Percentiles rank a stretch among this genome's conserved stretches.
phyloP scores from a whole-genome alignment of 2,329 filamentous ascomycete species.

The Calonectria pauciramosa region DNA sequence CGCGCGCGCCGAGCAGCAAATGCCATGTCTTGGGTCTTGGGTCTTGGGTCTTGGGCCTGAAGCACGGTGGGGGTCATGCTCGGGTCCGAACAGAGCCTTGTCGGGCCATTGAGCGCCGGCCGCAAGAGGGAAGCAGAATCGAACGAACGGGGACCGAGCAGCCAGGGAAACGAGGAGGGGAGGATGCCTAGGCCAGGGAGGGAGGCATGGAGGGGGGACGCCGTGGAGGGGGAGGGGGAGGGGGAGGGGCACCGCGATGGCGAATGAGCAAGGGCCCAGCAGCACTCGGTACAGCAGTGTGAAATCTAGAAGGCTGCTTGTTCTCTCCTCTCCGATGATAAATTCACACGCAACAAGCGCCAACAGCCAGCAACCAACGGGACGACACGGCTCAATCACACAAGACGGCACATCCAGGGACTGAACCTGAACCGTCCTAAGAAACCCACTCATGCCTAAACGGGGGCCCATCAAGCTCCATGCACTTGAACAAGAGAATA shows the following conservation, averaged over 20 bases:
- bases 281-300: not conserved
- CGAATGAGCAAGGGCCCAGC: not conserved
- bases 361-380: not conserved
- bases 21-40: not conserved
- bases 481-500: slow-evolving; percentile 17
- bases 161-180: not conserved
- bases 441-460: slow-evolving; percentile 20
- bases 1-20: not conserved
- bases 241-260: not conserved
- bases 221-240: not conserved
- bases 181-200: not conserved
- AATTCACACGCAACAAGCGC: slow-evolving; percentile 1
- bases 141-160: slow-evolving; percentile 12
- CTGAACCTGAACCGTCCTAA: slow-evolving; percentile 16
- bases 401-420: slow-evolving; percentile 17
- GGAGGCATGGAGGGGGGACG: not conserved
- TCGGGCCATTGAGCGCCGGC: slow-evolving; percentile 28
- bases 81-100: slow-evolving; percentile 26
- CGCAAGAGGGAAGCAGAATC: slow-evolving; percentile 13
- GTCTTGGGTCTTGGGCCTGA: not conserved
- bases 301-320: slow-evolving; percentile 5
- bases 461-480: slow-evolving; percentile 20
- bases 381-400: not conserved
- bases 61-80: not conserved
- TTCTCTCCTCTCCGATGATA: not conserved